Base-by-base conservation (phyloP, 177 flowering plant genomes). In the Vitis hybrid region DNA sequence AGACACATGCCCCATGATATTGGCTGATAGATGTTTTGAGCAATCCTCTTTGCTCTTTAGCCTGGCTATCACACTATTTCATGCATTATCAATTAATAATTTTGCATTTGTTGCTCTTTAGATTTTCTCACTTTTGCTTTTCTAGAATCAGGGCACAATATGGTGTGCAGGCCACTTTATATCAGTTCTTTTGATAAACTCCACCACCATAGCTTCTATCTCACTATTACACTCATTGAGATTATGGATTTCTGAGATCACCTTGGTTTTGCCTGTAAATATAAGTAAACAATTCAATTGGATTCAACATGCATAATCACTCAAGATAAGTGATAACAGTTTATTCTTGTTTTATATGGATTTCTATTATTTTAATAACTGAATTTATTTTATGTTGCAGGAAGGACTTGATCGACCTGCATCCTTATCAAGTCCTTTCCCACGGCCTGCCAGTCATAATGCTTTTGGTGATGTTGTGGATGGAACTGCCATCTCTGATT, bases 371-470 rank as follows among this genome's bases (percentile, higher is more conserved):
- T n/a, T 6, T 66, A 46, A 52, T 48, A 21, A 68, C 21, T 70
- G 62, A 60, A 5, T 48, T 76, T 40, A 16, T 2, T 57, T 6
- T 54, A n/a, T n/a, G n/a, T n/a, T n/a, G n/a, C n/a, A n/a, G n/a
- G n/a, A n/a, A n/a, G n/a, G n/a, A n/a, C n/a, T n/a, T n/a, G n/a
- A n/a, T n/a, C n/a, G n/a, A n/a, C n/a, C n/a, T n/a, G n/a, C n/a
- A n/a, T n/a, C n/a, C n/a, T n/a, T n/a, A n/a, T n/a, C n/a, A n/a
- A n/a, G n/a, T n/a, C n/a, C n/a, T n/a, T n/a, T n/a, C n/a, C n/a
- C n/a, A n/a, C n/a, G n/a, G n/a, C n/a, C n/a, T n/a, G n/a, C n/a
- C n/a, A n/a, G n/a, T n/a, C n/a, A n/a, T n/a, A n/a, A n/a, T n/a
- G n/a, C n/a, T n/a, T n/a, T n/a, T n/a, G n/a, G n/a, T n/a, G n/a